phyloP scores from a whole-genome alignment of 2,329 filamentous ascomycete species.

The Sporothrix curviconia region DNA sequence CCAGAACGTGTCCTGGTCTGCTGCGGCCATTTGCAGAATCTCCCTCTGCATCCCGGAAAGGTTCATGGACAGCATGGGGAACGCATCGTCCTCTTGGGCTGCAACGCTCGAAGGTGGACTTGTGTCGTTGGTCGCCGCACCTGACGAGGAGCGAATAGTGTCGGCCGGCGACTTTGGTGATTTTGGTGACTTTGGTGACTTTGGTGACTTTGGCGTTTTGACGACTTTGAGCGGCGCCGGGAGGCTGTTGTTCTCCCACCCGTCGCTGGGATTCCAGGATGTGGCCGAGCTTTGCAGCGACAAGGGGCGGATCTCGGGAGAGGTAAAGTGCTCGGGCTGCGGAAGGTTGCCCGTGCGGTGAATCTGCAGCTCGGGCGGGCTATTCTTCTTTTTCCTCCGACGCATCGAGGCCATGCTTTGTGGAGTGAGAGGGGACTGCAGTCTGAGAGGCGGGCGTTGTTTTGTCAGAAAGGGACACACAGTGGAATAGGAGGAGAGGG shows the following conservation, averaged over 20 bases:
- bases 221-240: slow-evolving; percentile 6
- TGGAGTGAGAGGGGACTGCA: slow-evolving; percentile 3
- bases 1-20: slow-evolving; percentile 45
- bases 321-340: too few species aligned
- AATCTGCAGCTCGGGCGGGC: background rate
- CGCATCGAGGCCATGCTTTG: background rate
- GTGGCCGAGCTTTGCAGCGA: background rate
- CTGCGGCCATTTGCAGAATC: slow-evolving; percentile 48
- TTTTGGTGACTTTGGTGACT: background rate
- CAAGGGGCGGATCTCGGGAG: background rate
- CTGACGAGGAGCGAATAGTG: background rate
- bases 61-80: slow-evolving; percentile 25
- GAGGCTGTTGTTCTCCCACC: slow-evolving; percentile 1
- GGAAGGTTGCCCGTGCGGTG: too few species aligned
- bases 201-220: slow-evolving; percentile 1
- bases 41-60: slow-evolving; percentile 43
- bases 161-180: background rate
- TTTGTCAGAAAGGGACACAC: background rate
- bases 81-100: slow-evolving; percentile 10
- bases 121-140: background rate
- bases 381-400: background rate
- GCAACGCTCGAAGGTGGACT: background rate
- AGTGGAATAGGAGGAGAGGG: too few species aligned
- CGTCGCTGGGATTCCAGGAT: slow-evolving; percentile 1
- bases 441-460: background rate